Percentiles rank a stretch among this genome's conserved stretches.
These are phyloP conservation scores for Citrus cavaleriei DNA, from an alignment of 345 rosid genomes.

Conservation along the genomic window DNA sequence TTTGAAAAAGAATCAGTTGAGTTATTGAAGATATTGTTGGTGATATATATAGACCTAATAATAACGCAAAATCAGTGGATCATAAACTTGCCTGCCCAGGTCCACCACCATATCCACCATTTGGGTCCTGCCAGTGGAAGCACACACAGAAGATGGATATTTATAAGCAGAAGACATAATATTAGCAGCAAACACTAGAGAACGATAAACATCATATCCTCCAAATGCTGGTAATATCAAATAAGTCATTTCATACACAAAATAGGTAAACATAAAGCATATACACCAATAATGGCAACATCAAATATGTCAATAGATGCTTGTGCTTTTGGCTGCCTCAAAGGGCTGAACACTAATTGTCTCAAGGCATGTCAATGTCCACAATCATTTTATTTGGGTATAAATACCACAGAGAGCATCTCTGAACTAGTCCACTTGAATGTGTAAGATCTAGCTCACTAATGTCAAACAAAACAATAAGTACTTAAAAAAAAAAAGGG, in stretches of 20 bases:
- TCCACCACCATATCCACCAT: slow-evolving; percentile 97
- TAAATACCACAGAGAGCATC: not conserved
- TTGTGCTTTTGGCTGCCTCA: not conserved
- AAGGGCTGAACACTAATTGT: not conserved
- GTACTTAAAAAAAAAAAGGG: not conserved
- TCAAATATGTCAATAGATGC: not conserved
- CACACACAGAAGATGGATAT: not conserved
- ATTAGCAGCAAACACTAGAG: not conserved
- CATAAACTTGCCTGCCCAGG: slow-evolving; percentile 88
- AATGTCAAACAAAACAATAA: not conserved
- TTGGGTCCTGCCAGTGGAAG: slow-evolving; percentile 49
- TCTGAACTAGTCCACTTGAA: not conserved
- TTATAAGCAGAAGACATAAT: not conserved
- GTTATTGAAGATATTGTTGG: not conserved
- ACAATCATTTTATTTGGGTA: not conserved
- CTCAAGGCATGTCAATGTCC: not conserved
- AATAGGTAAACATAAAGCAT: not conserved
- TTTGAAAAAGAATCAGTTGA: not conserved
- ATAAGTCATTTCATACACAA: not conserved
- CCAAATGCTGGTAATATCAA: not conserved
- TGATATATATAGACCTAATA: not conserved
- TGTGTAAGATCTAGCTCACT: not conserved
- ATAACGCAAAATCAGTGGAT: slow-evolving; percentile 2
- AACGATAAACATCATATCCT: not conserved
- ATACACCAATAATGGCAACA: not conserved